These are phyloP conservation scores for Leishmania aethiopica DNA, from an alignment of 208 protist genomes.

Conservation along the genomic window DNA sequence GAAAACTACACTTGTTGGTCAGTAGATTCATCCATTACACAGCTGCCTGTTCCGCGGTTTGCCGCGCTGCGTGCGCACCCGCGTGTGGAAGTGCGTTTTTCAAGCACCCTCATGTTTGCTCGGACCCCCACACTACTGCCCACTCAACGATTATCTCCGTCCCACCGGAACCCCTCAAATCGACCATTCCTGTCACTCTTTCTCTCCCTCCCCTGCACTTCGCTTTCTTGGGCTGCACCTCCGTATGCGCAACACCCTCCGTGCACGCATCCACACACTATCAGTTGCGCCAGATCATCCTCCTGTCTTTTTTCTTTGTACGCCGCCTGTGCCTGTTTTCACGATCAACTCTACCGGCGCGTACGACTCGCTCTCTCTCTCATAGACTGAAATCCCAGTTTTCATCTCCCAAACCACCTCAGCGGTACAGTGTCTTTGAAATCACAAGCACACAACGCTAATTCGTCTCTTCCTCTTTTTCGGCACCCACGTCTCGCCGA, in stretches of 20 bases:
- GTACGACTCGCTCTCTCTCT: too few relatives aligned
- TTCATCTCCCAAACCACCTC: background rate
- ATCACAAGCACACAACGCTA: background rate
- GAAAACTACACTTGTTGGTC: background rate
- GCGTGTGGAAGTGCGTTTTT: background rate
- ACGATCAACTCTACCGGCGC: background rate
- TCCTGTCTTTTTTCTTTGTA: background rate
- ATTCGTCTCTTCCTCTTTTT: background rate
- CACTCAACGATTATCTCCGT: background rate
- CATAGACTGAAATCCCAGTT: background rate
- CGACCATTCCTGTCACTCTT: background rate
- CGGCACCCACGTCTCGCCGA: background rate
- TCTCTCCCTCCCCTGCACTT: background rate
- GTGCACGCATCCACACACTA: background rate
- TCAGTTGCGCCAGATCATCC: background rate
- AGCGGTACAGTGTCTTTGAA: background rate
- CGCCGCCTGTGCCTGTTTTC: background rate
- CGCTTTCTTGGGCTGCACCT: background rate
- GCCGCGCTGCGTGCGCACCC: background rate
- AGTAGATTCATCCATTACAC: background rate
- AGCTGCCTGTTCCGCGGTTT: background rate
- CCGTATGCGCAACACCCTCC: background rate
- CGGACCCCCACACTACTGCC: background rate
- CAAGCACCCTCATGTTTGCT: background rate
- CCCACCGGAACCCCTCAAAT: too few relatives aligned